Evolutionary conservation across 306 rosid genomes (phyloP).

Genomic region (Aeschynomene evenia): DNA sequence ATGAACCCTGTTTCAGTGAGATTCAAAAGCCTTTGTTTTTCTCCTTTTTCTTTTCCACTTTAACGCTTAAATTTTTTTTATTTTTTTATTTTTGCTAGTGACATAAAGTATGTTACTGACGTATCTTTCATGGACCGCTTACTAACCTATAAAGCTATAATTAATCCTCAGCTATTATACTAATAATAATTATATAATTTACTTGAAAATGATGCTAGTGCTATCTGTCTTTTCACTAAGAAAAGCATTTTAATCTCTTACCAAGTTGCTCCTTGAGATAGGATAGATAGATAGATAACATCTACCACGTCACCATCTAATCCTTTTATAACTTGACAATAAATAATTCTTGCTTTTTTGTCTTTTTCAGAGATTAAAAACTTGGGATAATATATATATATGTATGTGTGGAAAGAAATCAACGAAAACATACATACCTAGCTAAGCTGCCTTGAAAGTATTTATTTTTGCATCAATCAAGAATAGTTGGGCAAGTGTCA

Average conservation of each 20-base stretch:
- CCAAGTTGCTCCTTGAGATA: constrained; percentile 36
- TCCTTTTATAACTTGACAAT: constrained; percentile 37
- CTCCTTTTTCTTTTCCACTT: constrained; percentile 20
- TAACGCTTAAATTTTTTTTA: constrained; percentile 9
- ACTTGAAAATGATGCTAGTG: constrained; percentile 24
- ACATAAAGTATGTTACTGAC: constrained; percentile 32
- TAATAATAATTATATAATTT: background rate
- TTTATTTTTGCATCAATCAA: constrained; percentile 21
- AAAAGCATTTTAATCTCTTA: constrained; percentile 28
- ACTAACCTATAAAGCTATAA: constrained; percentile 11
- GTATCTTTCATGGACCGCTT: constrained; percentile 35
- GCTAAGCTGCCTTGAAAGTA: constrained; percentile 23
- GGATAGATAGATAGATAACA: constrained; percentile 34
- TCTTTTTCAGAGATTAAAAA: constrained; percentile 20
- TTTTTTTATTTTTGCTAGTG: too few species aligned
- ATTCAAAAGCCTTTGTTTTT: constrained; percentile 21
- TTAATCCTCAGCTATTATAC: background rate
- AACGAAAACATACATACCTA: constrained; percentile 30
- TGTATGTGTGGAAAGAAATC: constrained; percentile 29
- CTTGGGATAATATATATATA: constrained; percentile 18
- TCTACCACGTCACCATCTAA: constrained; percentile 50
- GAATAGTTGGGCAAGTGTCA: constrained; percentile 43
- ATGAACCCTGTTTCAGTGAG: constrained; percentile 15
- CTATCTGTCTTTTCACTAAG: constrained; percentile 38
- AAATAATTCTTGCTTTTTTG: constrained; percentile 25